Evolutionary conservation across 257 asterid genomes (phyloP), one percentile per base, ranked within the genome.

Genomic region (Paraleonurus japonicus): DNA sequence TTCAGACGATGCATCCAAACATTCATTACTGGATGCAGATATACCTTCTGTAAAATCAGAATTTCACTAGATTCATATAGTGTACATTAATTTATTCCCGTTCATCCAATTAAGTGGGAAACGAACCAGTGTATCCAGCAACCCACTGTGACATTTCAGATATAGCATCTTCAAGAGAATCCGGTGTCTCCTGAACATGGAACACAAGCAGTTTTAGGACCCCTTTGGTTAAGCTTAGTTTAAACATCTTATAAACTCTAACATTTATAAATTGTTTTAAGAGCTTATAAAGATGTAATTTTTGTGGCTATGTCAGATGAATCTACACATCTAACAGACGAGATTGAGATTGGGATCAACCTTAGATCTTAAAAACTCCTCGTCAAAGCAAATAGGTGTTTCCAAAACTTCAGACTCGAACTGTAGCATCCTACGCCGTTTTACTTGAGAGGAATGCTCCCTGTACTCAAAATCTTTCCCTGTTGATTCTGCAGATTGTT

Each of bases 1-100:
- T 83, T 94, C 97, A 6, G 93, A 75, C 17, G 96, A 80, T 8
- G 82, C 95, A 74, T 89, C 95, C 80, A 89, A 77, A 65, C 75
- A 76, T 70, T 83, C 90, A 30, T 79, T 81, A 69, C 80, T 71
- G 20, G 85, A 72, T 13, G 74, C 69, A 16, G 78, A 35, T 7
- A 57, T 45, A 33, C 55, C 79, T 17, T 80, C 82, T 74, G 61
- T 60, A 41, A 66, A 15, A 33, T 68, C 66, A 61, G 8, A 60
- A 58, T 63, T 53, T 68, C 47, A 55, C 45, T 19, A 32, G 10
- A 35, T 39, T 71, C 4, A 39, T 47, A 69, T 61, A 37, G 7
- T 2, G 4, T 57, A 24, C 13, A 62, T 13, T 20, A 35, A 15
- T 16, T 67, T 47, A 54, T 15, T 22, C 19, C 3, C 3, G 24